phyloP scores from a whole-genome alignment of 2,329 filamentous ascomycete species.

The Camillea tinctor region DNA sequence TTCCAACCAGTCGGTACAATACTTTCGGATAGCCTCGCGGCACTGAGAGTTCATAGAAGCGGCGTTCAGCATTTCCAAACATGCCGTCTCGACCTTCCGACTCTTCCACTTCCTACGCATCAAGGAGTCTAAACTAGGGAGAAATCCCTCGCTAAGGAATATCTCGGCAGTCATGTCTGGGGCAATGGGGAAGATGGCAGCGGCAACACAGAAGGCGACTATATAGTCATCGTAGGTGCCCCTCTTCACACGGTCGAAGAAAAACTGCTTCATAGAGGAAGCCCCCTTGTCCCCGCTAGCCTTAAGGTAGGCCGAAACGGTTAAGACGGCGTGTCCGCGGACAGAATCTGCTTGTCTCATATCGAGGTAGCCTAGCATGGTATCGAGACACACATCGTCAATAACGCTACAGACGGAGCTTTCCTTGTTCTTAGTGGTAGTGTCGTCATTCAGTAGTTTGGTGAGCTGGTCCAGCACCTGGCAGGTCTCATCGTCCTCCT shows the following conservation, averaged over 20 bases:
- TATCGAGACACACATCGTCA: slow-evolving; percentile 76
- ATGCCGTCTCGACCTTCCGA: slow-evolving; percentile 79
- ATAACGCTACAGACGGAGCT: slow-evolving; percentile 61
- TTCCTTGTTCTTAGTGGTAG: slow-evolving; percentile 40
- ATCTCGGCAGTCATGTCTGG: slow-evolving; percentile 72
- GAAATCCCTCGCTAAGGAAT: slow-evolving; percentile 86
- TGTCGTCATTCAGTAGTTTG: slow-evolving; percentile 58
- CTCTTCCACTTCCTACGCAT: slow-evolving; percentile 82
- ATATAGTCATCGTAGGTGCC: slow-evolving; percentile 86
- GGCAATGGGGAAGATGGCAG: slow-evolving; percentile 82
- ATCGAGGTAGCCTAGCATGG: slow-evolving; percentile 82
- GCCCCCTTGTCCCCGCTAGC: slow-evolving; percentile 70
- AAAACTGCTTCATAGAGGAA: slow-evolving; percentile 69
- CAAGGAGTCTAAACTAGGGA: slow-evolving; percentile 71
- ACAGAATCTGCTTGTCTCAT: slow-evolving; percentile 73
- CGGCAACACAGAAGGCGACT: slow-evolving; percentile 88
- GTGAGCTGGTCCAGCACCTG: slow-evolving; percentile 58
- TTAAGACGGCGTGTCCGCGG: slow-evolving; percentile 77
- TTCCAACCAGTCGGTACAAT: slow-evolving; percentile 84
- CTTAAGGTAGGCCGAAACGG: slow-evolving; percentile 80
- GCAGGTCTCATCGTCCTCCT: slow-evolving; percentile 73
- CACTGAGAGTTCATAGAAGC: slow-evolving; percentile 84
- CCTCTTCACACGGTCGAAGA: slow-evolving; percentile 68
- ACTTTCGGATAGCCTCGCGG: slow-evolving; percentile 78
- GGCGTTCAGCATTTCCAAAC: slow-evolving; percentile 85